Base-by-base conservation (phyloP, 2,329 filamentous ascomycete genomes). In the Diaporthe longicolla region DNA sequence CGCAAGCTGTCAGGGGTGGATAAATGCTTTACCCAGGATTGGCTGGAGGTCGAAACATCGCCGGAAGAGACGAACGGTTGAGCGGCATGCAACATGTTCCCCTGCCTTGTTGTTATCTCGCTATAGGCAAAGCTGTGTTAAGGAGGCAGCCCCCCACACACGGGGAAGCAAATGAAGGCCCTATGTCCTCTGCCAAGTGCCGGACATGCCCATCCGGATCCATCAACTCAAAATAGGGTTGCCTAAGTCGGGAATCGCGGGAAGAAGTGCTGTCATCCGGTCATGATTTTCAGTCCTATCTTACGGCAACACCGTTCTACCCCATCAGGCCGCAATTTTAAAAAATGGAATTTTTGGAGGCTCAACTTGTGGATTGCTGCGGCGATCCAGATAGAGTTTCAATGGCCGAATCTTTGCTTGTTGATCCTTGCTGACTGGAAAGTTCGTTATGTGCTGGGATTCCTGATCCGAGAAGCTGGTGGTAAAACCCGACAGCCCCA, bases 151-250 rank as follows among this genome's bases (percentile, higher is more conserved):
- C 48, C 48, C 48, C 21, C 48, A 54, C 32, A 21, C 32, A 21
- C 15, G 8, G 32, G 10, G 15, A 54, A 50, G 26, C 10, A 24
- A 7, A 13, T 26, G 15, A 21, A 19, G 19, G 45, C 45, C 45
- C 3, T 15, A 13, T 43, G 21, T 45, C 3, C 43, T 21, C 43
- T 45, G 29, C 61, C 43, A 35, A 35, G 45, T 52, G 61, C 32
- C 13, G 61, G 45, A 32, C 19, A 26, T n/a, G n/a, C n/a, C 48
- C 21, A 19, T 45, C 48, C 32, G 63, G 21, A 40, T 68, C 63
- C 48, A 40, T 40, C 32, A 68, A 68, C 29, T 68, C 63, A 68
- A 68, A 54, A 40, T 68, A 68, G 32, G 63, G 48, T 40, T 54
- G n/a, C 29, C 45, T 66, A 45, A 10, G 10, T 32, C 40, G 59